Evolutionary conservation across 1,284 basidiomycete genomes (phyloP).

Genomic region (Leccinum pallidistipes): DNA sequence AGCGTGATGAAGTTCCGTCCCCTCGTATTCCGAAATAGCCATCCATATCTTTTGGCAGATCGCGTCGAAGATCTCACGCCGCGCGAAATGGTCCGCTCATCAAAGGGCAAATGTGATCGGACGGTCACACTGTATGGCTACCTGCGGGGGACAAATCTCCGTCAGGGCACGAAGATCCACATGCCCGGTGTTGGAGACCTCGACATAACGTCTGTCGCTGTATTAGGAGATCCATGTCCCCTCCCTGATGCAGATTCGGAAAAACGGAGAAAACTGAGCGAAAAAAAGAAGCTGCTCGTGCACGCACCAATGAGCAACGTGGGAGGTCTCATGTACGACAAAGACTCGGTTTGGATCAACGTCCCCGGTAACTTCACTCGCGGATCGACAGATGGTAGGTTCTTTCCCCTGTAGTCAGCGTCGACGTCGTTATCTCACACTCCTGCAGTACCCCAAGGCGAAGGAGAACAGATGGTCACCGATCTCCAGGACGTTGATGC

Average conservation of each 20-base stretch:
- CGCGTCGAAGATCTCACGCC: slow-evolving; percentile 95
- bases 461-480: slow-evolving; percentile 98
- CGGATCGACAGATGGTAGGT: slow-evolving; percentile 58
- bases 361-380: slow-evolving; percentile 93
- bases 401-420: background rate
- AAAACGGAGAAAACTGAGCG: slow-evolving; percentile 89
- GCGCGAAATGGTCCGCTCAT: slow-evolving; percentile 75
- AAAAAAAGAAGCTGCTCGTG: slow-evolving; percentile 90
- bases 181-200: slow-evolving; percentile 94
- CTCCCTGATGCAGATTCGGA: slow-evolving; percentile 91
- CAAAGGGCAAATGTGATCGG: slow-evolving; percentile 87
- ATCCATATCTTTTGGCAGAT: slow-evolving; percentile 96
- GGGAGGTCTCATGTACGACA: slow-evolving; percentile 96
- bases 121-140: slow-evolving; percentile 95
- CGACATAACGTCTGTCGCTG: slow-evolving; percentile 70
- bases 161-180: slow-evolving; percentile 84
- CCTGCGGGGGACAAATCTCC: slow-evolving; percentile 88
- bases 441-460: slow-evolving; percentile 62
- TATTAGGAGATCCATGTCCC: slow-evolving; percentile 92
- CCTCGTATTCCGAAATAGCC: slow-evolving; percentile 91
- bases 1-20: slow-evolving; percentile 99
- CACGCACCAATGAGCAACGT: slow-evolving; percentile 99
- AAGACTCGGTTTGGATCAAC: slow-evolving; percentile 98
- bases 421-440: background rate
- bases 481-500: slow-evolving; percentile 85